phyloP scores from a whole-genome alignment of 2,329 filamentous ascomycete genomes.

The Claviceps purpurea region DNA sequence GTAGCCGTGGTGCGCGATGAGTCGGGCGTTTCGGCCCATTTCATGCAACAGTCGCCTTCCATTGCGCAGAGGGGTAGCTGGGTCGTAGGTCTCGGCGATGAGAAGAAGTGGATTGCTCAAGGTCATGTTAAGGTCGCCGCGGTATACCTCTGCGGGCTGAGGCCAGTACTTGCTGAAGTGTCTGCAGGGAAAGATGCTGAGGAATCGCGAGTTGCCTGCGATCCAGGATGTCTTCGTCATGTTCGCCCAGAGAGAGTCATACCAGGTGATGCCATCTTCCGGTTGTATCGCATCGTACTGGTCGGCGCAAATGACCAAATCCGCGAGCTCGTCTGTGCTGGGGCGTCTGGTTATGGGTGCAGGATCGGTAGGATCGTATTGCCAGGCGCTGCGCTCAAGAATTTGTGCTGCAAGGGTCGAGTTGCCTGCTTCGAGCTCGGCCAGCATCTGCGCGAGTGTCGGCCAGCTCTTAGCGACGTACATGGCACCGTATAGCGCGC shows the following conservation, averaged over 20 bases:
- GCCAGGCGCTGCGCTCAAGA: conserved; percentile 25
- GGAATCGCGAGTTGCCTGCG: conserved; percentile 33
- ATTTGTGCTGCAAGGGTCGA: conserved; percentile 26
- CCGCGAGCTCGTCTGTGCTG: conserved; percentile 24
- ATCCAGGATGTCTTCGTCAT: conserved; percentile 34
- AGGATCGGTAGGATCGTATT: conserved; percentile 26
- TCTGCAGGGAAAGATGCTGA: conserved; percentile 29
- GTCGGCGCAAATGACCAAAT: conserved; percentile 33
- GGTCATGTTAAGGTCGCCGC: conserved; percentile 29
- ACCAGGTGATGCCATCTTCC: conserved; percentile 27
- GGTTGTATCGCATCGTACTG: conserved; percentile 29
- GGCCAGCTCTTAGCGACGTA: conserved; percentile 32
- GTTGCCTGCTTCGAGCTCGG: conserved; percentile 31
- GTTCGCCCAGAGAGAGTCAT: conserved; percentile 30
- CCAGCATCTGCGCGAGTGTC: conserved; percentile 25
- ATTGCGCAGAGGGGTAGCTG: conserved; percentile 35
- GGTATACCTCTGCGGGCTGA: conserved; percentile 30
- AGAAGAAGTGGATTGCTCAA: conserved; percentile 31
- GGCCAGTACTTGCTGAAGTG: conserved; percentile 33
- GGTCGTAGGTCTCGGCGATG: conserved; percentile 36
- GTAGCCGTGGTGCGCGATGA: conserved; percentile 36
- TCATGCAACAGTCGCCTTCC: conserved; percentile 28
- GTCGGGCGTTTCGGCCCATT: conserved; percentile 34
- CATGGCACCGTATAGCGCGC: conserved; percentile 26
- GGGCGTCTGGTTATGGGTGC: conserved; percentile 15